Evolutionary conservation across 306 rosid species (phyloP).

Genomic region (Casuarina equisetifolia): DNA sequence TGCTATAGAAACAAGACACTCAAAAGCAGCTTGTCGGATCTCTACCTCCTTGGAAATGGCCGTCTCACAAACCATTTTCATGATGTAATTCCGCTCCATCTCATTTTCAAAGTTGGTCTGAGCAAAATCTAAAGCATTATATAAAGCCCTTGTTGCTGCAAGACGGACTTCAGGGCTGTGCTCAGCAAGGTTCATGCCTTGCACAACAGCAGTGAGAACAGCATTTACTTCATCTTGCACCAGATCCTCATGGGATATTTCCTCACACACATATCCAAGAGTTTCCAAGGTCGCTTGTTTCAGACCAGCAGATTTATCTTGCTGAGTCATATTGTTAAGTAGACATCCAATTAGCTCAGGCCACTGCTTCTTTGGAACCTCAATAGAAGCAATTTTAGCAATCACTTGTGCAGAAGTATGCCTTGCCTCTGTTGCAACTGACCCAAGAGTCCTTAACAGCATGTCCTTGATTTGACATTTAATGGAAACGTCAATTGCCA

Average conservation of each 20-base stretch:
- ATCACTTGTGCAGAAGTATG: conserved; percentile 43
- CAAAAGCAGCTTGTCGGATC: conserved; percentile 41
- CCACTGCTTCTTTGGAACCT: conserved; percentile 40
- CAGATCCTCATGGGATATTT: conserved; percentile 41
- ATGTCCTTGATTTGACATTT: conserved; percentile 37
- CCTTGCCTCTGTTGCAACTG: conserved; percentile 35
- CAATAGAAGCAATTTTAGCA: conserved; percentile 41
- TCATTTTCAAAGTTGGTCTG: conserved; percentile 38
- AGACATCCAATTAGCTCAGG: conserved; percentile 30
- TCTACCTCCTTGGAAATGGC: conserved; percentile 39
- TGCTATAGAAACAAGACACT: conserved; percentile 44
- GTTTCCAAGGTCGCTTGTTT: conserved; percentile 42
- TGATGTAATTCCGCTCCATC: conserved; percentile 38
- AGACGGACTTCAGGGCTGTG: conserved; percentile 36
- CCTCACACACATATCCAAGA: conserved; percentile 44
- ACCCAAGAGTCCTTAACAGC: conserved; percentile 34
- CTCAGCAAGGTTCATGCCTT: conserved; percentile 40
- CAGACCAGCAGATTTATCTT: conserved; percentile 28
- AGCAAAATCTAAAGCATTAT: conserved; percentile 40
- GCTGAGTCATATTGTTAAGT: conserved; percentile 40
- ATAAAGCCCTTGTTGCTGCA: conserved; percentile 39
- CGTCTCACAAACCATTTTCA: conserved; percentile 37
- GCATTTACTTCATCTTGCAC: conserved; percentile 30
- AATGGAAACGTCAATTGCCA: conserved; percentile 31
- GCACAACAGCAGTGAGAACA: conserved; percentile 41